Evolutionary conservation across 108 stramenopile genomes (phyloP), one percentile per base, ranked within the genome.

Genomic region (Thalassiosira profunda): DNA sequence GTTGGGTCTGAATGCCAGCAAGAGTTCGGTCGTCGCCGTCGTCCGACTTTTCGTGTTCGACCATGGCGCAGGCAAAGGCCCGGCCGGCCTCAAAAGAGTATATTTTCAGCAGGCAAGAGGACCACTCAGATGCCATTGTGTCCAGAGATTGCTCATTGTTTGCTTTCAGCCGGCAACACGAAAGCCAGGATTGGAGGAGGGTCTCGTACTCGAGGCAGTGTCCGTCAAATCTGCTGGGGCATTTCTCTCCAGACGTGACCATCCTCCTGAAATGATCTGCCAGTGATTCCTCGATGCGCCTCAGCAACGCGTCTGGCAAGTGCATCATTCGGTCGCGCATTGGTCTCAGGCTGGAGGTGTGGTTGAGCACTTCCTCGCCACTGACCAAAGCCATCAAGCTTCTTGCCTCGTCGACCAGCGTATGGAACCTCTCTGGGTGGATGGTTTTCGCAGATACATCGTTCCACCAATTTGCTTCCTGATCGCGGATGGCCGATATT

Each of bases 401-500:
- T 37, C 34, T 70, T 24, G 68, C 58, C 2, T 37, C 44, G 9
- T 58, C 62, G 35, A 78, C 29, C 5, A 78, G 31, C 3, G 17
- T 28, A 17, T 23, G 37, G 28, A 63, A 65, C 53, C 37, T 53
- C 5, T 70, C 46, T 0, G 44, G 40, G 14, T 29, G 25, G 15
- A 59, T 48, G 23, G 24, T 47, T n/a, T 1, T 67, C 15, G 46
- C 26, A 2, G 28, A 15, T 9, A 78, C 37, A 9, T 70, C 68
- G 6, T 59, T 58, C 68, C 67, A 65, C 69, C 63, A 78, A 0
- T 42, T 43, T 33, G 31, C 63, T 35, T 78, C 76, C 48, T 64
- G 46, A 31, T 58, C 62, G 38, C 53, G 29, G 33, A 77, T 69
- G 10, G 60, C 43, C 8, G 40, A 41, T 31, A 77, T 69, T 41